Evolutionary conservation across 192 early-diverging fungal species (phyloP).

Genomic region (Podila clonocystis): DNA sequence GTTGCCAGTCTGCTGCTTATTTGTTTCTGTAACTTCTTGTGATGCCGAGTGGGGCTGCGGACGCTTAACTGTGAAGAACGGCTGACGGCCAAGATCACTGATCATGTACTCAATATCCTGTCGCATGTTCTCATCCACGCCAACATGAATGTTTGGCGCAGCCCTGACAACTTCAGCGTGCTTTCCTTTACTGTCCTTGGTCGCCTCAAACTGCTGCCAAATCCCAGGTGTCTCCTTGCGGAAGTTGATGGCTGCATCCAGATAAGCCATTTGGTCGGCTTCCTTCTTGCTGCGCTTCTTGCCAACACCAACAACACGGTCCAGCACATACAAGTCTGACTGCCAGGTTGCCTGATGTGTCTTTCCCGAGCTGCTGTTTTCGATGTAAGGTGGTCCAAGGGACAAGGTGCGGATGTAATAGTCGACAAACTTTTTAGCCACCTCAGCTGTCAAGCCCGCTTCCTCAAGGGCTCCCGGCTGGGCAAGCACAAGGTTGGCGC

Average conservation of each 20-base stretch:
- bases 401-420: conserved; percentile 49
- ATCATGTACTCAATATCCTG: conserved; percentile 44
- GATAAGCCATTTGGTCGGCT: conserved; percentile 45
- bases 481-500: conserved; percentile 28
- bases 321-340: conserved; percentile 46
- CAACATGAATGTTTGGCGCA: conserved; percentile 43
- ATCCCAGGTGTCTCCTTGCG: conserved; percentile 43
- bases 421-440: conserved; percentile 53
- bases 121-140: conserved; percentile 40
- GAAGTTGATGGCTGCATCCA: conserved; percentile 52
- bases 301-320: conserved; percentile 36
- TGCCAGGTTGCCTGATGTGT: conserved; percentile 49
- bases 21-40: background rate
- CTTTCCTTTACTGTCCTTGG: conserved; percentile 45
- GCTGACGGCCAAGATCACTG: conserved; percentile 24
- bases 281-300: conserved; percentile 54
- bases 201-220: conserved; percentile 52
- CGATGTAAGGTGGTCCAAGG: conserved; percentile 47
- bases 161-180: conserved; percentile 37
- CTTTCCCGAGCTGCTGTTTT: conserved; percentile 42
- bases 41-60: conserved; percentile 16
- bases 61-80: conserved; percentile 37
- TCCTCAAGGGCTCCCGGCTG: conserved; percentile 41
- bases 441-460: conserved; percentile 33
- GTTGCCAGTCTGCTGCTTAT: conserved; percentile 17